Conservation (phyloP, 441 rosid genomes). For the Gossypium schwendimanii region DNA sequence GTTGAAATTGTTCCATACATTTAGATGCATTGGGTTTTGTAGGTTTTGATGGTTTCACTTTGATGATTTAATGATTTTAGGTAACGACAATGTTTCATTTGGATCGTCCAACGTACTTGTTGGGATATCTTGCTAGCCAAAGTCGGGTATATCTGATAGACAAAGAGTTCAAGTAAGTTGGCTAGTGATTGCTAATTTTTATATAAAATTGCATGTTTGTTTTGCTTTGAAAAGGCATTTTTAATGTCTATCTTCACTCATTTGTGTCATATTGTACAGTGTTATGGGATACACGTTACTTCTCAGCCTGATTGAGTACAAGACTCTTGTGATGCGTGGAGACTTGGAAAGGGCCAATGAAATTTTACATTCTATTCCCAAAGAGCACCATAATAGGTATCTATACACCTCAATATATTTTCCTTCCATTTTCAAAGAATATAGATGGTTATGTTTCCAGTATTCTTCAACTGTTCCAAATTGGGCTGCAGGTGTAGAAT, state of each 20-base stretch:
- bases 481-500: neutral
- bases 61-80: slow-evolving; percentile 31
- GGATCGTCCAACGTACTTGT: slow-evolving; percentile 98
- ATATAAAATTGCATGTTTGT: neutral
- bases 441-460: neutral
- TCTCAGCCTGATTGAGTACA: slow-evolving; percentile 95
- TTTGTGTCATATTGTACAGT: slow-evolving; percentile 23
- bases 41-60: slow-evolving; percentile 8
- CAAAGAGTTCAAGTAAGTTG: slow-evolving; percentile 95
- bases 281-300: slow-evolving; percentile 92
- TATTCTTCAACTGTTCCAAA: neutral
- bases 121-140: slow-evolving; percentile 94
- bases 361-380: slow-evolving; percentile 88
- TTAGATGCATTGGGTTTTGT: neutral
- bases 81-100: slow-evolving; percentile 95
- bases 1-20: slow-evolving; percentile 6
- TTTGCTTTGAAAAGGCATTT: neutral
- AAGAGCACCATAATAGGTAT: slow-evolving; percentile 92
- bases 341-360: slow-evolving; percentile 83
- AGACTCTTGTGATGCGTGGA: slow-evolving; percentile 99
- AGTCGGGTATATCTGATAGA: slow-evolving; percentile 92
- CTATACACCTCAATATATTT: neutral
- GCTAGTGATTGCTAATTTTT: slow-evolving; percentile 11
- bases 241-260: neutral
- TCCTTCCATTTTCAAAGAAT: neutral